A percentile compares a stretch with the other conserved stretches of the same genome.
Conservation (phyloP, 441 rosid genomes). For the Croton laevigatus region DNA sequence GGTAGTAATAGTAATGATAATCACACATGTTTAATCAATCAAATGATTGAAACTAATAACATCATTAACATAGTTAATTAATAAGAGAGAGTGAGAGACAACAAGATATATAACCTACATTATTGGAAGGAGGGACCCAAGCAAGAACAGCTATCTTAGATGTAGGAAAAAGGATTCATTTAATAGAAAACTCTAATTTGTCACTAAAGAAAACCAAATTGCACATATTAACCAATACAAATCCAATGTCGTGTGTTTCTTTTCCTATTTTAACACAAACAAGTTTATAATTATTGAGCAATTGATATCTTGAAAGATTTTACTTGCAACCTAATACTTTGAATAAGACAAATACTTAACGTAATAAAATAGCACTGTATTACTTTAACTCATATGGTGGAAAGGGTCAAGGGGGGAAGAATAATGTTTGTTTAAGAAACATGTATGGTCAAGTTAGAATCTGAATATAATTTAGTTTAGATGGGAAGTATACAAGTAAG, state of each 20-base stretch:
- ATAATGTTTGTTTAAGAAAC: too few species aligned
- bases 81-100: not conserved
- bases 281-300: constrained; percentile 2
- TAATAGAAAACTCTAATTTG: constrained; percentile 28
- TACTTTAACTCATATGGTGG: not conserved
- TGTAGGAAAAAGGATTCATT: constrained; percentile 31
- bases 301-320: not conserved
- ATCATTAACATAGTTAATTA: not conserved
- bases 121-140: constrained; percentile 33
- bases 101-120: constrained; percentile 10
- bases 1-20: too few species aligned
- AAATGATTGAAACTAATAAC: too few species aligned
- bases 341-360: not conserved
- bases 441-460: too few species aligned
- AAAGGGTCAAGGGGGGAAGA: too few species aligned
- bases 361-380: not conserved
- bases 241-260: not conserved
- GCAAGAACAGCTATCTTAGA: constrained; percentile 34
- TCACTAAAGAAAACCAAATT: constrained; percentile 16
- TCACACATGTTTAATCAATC: too few species aligned
- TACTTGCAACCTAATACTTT: not conserved
- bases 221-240: constrained; percentile 14
- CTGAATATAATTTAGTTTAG: too few species aligned
- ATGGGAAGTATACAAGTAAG: not conserved
- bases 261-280: constrained; percentile 15